Percentiles rank a stretch among this genome's conserved stretches.
Conservation (phyloP, 495 filamentous ascomycete genomes). For the Trichoderma orchidacearum region DNA sequence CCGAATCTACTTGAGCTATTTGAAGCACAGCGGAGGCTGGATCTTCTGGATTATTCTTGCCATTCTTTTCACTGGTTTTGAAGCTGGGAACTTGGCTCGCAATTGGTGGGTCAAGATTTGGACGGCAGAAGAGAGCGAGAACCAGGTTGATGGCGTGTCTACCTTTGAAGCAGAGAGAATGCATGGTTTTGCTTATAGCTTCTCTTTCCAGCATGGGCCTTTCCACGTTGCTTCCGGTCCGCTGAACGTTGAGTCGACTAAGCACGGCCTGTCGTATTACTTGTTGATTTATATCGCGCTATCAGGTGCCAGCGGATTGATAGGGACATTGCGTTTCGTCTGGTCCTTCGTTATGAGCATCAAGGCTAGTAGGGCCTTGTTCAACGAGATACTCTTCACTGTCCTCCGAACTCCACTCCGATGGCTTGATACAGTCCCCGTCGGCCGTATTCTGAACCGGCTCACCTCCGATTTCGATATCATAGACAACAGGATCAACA, state of each 20-base stretch:
- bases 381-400: slow-evolving; percentile 45
- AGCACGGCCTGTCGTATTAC: slow-evolving; percentile 40
- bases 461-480: slow-evolving; percentile 67
- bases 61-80: slow-evolving; percentile 28
- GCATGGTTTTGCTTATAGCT: slow-evolving; percentile 15
- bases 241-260: not conserved
- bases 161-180: slow-evolving; percentile 9
- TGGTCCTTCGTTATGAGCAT: slow-evolving; percentile 46
- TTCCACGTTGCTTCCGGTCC: slow-evolving; percentile 13
- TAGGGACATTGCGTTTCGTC: slow-evolving; percentile 43
- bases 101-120: slow-evolving; percentile 63
- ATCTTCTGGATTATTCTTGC: slow-evolving; percentile 46
- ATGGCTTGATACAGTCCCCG: slow-evolving; percentile 72
- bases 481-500: slow-evolving; percentile 51
- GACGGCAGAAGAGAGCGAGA: slow-evolving; percentile 30
- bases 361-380: slow-evolving; percentile 49
- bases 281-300: slow-evolving; percentile 53
- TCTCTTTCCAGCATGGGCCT: slow-evolving; percentile 24
- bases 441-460: slow-evolving; percentile 66
- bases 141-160: not conserved
- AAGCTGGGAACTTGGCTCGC: slow-evolving; percentile 14
- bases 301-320: slow-evolving; percentile 38
- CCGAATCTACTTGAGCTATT: slow-evolving; percentile 48
- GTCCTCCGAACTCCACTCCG: slow-evolving; percentile 57
- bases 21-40: slow-evolving; percentile 51